phyloP scores from a whole-genome alignment of 192 early-diverging fungal genomes.

The Mortierella claussenii region DNA sequence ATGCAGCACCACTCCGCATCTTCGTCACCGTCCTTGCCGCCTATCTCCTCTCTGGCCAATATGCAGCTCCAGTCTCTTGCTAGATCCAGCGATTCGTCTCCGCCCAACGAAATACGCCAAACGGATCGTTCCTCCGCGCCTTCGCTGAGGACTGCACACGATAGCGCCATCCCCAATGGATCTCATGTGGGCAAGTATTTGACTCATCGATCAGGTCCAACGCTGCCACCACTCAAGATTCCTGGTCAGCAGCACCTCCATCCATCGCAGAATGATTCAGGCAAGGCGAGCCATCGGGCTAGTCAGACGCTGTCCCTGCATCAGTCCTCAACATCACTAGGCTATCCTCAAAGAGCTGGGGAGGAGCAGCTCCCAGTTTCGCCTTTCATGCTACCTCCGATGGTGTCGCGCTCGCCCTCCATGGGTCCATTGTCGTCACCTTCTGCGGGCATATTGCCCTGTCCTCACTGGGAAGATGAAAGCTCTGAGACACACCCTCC shows the following conservation, averaged over 20 bases:
- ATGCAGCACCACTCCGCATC: slow-evolving; percentile 13
- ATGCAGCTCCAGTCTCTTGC: slow-evolving; percentile 36
- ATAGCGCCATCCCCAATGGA: no score
- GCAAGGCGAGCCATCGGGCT: slow-evolving; percentile 6
- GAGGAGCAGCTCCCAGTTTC: slow-evolving; percentile 28
- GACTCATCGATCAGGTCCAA: slow-evolving; percentile 12
- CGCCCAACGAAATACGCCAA: slow-evolving; percentile 3
- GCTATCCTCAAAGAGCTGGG: slow-evolving; percentile 2
- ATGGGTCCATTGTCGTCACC: slow-evolving; percentile 10
- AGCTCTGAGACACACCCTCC: slow-evolving; percentile 15
- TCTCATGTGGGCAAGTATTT: not conserved
- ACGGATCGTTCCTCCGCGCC: not conserved
- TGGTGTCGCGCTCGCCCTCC: slow-evolving; percentile 36
- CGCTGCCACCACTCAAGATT: slow-evolving; percentile 39
- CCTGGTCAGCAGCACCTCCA: slow-evolving; percentile 40
- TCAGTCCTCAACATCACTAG: slow-evolving; percentile 5
- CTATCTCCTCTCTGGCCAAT: slow-evolving; percentile 38
- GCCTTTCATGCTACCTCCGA: slow-evolving; percentile 44
- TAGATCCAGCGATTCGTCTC: not conserved
- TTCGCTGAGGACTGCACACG: no score
- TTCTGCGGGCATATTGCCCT: slow-evolving; percentile 10
- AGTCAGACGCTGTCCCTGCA: slow-evolving; percentile 14
- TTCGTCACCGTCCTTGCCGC: slow-evolving; percentile 35
- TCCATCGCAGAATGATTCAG: slow-evolving; percentile 12
- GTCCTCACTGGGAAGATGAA: slow-evolving; percentile 44